Evolutionary conservation across 257 asterid genomes (phyloP).

Genomic region (Rubia yunnanensis): DNA sequence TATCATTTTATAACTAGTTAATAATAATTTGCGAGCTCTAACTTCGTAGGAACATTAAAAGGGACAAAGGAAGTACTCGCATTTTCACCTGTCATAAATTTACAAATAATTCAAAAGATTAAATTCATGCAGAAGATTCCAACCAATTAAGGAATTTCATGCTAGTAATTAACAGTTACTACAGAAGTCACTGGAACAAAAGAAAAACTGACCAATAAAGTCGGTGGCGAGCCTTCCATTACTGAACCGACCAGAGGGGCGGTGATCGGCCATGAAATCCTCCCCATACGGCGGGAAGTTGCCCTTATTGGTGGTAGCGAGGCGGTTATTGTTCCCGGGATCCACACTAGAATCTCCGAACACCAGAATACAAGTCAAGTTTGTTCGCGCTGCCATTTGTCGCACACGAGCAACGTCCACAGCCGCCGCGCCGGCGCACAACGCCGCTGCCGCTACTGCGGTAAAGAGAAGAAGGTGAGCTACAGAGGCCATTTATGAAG

Average conservation of each 20-base stretch:
- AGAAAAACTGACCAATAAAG: conserved; percentile 25
- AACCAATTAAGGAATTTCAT: background rate
- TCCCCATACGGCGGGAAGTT: conserved; percentile 41
- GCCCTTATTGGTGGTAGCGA: conserved; percentile 22
- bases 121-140: background rate
- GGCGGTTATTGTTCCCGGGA: conserved; percentile 47
- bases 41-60: too few relatives aligned
- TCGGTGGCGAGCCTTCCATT: conserved; percentile 47
- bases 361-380: conserved; percentile 35
- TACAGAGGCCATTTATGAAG: background rate
- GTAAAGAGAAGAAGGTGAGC: background rate
- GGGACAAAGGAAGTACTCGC: too few relatives aligned
- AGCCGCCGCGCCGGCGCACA: conserved; percentile 15
- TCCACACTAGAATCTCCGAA: conserved; percentile 58
- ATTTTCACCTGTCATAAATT: too few relatives aligned
- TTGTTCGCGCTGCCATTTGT: conserved; percentile 25
- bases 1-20: too few relatives aligned
- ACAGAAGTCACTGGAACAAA: background rate
- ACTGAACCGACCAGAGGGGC: conserved; percentile 39
- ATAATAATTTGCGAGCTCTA: too few relatives aligned
- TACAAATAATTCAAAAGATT: background rate
- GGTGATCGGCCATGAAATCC: conserved; percentile 25
- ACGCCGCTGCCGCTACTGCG: background rate
- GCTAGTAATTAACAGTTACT: background rate
- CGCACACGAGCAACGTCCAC: conserved; percentile 17